Evolutionary conservation across 2,329 filamentous ascomycete genomes (phyloP), one percentile per base, ranked within the genome.

Genomic region (Monilinia polystroma): DNA sequence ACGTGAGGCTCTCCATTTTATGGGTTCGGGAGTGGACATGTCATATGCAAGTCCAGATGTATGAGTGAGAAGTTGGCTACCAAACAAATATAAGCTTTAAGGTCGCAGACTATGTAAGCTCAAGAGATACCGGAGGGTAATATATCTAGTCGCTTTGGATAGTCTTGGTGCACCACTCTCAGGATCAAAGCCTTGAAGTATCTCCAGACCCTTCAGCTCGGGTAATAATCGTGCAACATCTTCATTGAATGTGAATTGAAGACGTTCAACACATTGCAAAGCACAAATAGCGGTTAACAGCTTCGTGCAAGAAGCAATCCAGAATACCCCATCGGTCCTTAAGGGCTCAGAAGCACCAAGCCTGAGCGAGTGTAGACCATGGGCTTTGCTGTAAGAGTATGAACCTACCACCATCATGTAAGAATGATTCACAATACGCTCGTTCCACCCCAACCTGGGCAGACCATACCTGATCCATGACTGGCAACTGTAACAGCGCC

Each of bases 281-380:
- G 78, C 81, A 0, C 83, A 82, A 12, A 86, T 73, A 0, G 79
- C 81, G 0, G 80, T 78, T 5, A 86, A 73, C 74, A 86, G 78
- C 75, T 87, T 87, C 16, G 85, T 85, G 72, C 82, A 85, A 0
- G 83, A 85, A 0, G 84, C 84, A 3, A 87, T 78, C 82, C 81
- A 86, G 72, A 88, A 90, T 0, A 86, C 78, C 5, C 79, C 85
- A 51, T 90, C 86, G 0, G 85, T 76, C 0, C 82, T 82, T 82
- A 90, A 86, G 2, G 82, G 78, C 57, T 85, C 81, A 14, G 83
- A 85, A 69, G 81, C 84, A 0, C 81, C 82, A 0, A 83, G 82
- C 8, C 86, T 80, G 80, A 82, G 67, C 20, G 76, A 75, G 2
- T 73, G 74, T 4, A 63, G 68, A 2, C 79, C 79, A 45, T 80